phyloP scores from a whole-genome alignment of 2,329 filamentous ascomycete species.

The Alternaria gaisen region DNA sequence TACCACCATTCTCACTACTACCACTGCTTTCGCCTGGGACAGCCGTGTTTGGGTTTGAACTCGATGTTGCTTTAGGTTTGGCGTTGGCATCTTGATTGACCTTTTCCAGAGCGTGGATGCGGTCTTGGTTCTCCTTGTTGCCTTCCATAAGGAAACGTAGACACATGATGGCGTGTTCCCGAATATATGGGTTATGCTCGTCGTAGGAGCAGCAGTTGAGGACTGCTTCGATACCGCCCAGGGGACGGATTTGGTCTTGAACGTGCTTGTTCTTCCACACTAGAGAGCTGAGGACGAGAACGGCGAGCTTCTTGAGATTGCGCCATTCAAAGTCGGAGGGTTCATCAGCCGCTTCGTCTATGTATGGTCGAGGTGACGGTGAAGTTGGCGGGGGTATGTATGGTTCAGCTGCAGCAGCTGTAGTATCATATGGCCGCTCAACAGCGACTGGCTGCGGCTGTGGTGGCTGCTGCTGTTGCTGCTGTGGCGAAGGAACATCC shows the following conservation, averaged over 20 bases:
- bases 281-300: constrained; percentile 87
- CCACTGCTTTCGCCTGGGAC: background rate
- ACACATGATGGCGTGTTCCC: constrained; percentile 74
- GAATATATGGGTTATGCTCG: constrained; percentile 91
- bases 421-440: constrained; percentile 71
- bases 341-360: constrained; percentile 61
- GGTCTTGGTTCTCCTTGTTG: constrained; percentile 75
- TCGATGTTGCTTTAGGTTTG: constrained; percentile 15
- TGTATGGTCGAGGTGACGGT: constrained; percentile 57
- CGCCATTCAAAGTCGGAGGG: constrained; percentile 74
- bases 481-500: constrained; percentile 19
- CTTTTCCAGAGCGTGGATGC: constrained; percentile 69
- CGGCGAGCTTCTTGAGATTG: constrained; percentile 91
- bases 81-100: constrained; percentile 34
- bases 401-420: constrained; percentile 56
- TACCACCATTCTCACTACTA: background rate
- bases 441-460: constrained; percentile 57
- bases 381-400: constrained; percentile 49
- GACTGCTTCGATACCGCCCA: constrained; percentile 86
- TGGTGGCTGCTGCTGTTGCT: constrained; percentile 36
- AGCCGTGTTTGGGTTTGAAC: background rate
- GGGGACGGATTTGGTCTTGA: constrained; percentile 84
- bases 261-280: constrained; percentile 87
- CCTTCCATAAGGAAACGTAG: constrained; percentile 70
- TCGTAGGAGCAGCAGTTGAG: constrained; percentile 91